A percentile compares a stretch with the other conserved stretches of the same genome.
Conservation (phyloP, 106 monocot genomes). For the Posidonia australis region DNA sequence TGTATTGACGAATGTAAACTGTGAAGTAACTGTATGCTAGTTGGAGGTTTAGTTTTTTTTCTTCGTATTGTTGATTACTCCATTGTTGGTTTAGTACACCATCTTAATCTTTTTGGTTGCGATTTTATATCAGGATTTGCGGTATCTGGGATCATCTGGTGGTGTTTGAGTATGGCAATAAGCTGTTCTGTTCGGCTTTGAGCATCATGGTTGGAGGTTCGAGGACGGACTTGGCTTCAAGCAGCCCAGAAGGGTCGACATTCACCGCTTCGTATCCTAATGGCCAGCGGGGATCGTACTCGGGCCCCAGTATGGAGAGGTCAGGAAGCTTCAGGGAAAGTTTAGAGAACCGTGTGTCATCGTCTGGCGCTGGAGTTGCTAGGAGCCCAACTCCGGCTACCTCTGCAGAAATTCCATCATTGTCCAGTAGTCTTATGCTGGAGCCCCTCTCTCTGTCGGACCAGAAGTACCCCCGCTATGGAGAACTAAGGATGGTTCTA, state of each 20-base stretch:
- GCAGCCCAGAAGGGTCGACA: constrained; percentile 40
- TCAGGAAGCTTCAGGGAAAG: constrained; percentile 69
- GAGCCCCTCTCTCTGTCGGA: constrained; percentile 44
- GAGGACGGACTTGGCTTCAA: constrained; percentile 40
- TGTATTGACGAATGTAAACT: too few species aligned
- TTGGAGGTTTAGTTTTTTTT: too few species aligned
- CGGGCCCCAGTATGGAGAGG: constrained; percentile 42
- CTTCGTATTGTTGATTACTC: too few species aligned
- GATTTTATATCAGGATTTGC: not conserved
- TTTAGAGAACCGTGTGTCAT: constrained; percentile 25
- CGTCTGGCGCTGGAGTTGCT: constrained; percentile 19
- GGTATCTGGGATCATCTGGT: not conserved
- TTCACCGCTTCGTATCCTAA: constrained; percentile 35
- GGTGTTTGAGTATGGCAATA: constrained; percentile 6
- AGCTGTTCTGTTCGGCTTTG: constrained; percentile 21
- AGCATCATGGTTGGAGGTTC: constrained; percentile 40
- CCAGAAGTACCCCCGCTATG: constrained; percentile 45
- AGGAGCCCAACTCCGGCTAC: constrained; percentile 22
- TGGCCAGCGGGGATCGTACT: constrained; percentile 41
- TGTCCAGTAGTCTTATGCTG: constrained; percentile 38
- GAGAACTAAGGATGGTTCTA: constrained; percentile 63
- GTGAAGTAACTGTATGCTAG: too few species aligned
- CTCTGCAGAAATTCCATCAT: constrained; percentile 22
- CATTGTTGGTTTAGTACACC: too few species aligned
- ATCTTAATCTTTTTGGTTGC: too few species aligned